phyloP scores from a whole-genome alignment of 2,329 filamentous ascomycete genomes.

The Xylaria sp. region DNA sequence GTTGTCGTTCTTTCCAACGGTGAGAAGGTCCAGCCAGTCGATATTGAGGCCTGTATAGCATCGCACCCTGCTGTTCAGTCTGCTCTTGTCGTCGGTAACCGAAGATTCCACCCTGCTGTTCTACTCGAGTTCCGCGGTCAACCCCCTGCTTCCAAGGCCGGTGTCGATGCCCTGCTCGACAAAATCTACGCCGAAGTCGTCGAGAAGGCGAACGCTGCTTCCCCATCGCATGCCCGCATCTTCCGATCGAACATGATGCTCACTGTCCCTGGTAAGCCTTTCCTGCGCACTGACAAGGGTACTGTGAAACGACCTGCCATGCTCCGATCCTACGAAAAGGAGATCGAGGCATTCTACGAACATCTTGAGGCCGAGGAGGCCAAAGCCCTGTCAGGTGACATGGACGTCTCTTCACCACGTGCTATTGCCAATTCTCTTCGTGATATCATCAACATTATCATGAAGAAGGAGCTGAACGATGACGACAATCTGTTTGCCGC shows the following conservation, averaged over 20 bases:
- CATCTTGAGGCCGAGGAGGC: slow-evolving; percentile 22
- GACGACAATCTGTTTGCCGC: slow-evolving; percentile 25
- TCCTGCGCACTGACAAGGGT: slow-evolving; percentile 28
- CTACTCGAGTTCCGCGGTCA: slow-evolving; percentile 18
- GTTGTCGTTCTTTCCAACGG: slow-evolving; percentile 25
- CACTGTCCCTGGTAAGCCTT: slow-evolving; percentile 24
- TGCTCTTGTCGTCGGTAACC: slow-evolving; percentile 23
- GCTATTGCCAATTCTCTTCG: slow-evolving; percentile 19
- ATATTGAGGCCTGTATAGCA: slow-evolving; percentile 21
- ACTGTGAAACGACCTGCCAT: slow-evolving; percentile 26
- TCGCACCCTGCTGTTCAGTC: slow-evolving; percentile 22
- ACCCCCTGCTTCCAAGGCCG: slow-evolving; percentile 12
- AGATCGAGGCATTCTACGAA: slow-evolving; percentile 27
- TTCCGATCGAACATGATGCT: slow-evolving; percentile 24
- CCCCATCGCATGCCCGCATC: slow-evolving; percentile 22
- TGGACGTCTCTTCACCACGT: slow-evolving; percentile 17
- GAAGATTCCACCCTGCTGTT: slow-evolving; percentile 22
- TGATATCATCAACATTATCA: slow-evolving; percentile 17
- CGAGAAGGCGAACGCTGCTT: slow-evolving; percentile 22
- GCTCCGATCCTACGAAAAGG: slow-evolving; percentile 22
- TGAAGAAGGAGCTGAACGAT: slow-evolving; percentile 20
- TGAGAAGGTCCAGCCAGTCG: slow-evolving; percentile 24
- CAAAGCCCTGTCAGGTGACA: slow-evolving; percentile 19
- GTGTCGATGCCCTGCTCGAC: slow-evolving; percentile 18
- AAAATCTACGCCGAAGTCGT: slow-evolving; percentile 23